phyloP scores from a whole-genome alignment of 345 rosid species.

The Rhizophora mangle region DNA sequence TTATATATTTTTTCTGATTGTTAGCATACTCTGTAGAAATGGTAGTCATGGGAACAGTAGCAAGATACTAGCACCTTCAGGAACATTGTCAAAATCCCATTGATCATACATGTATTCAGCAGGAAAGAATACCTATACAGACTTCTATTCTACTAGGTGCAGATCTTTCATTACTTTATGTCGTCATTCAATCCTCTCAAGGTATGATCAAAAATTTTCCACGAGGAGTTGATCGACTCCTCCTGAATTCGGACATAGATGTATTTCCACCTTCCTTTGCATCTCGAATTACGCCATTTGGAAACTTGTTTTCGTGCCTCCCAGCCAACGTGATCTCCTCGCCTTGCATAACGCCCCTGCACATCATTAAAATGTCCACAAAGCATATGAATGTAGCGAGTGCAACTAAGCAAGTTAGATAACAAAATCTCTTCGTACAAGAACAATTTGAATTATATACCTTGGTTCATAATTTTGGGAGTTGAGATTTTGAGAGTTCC shows the following conservation, averaged over 20 bases:
- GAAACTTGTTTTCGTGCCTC: conserved; percentile 49
- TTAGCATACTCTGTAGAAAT: not conserved
- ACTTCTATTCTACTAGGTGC: not conserved
- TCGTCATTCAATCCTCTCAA: conserved; percentile 28
- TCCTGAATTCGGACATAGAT: conserved; percentile 52
- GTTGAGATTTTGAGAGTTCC: conserved; percentile 47
- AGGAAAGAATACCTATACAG: conserved; percentile 25
- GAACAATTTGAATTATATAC: conserved; percentile 26
- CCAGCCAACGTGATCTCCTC: conserved; percentile 37
- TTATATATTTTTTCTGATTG: no score
- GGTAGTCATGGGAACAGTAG: not conserved
- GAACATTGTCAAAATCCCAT: not conserved
- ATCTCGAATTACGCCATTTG: conserved; percentile 29
- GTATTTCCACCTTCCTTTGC: conserved; percentile 44
- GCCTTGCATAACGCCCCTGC: conserved; percentile 47
- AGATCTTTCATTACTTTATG: conserved; percentile 3
- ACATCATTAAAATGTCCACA: conserved; percentile 2
- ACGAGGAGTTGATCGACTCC: conserved; percentile 73
- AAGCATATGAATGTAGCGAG: not conserved
- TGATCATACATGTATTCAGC: not conserved
- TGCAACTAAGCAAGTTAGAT: not conserved
- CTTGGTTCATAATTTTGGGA: conserved; percentile 60
- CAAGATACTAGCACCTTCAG: not conserved
- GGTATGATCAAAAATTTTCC: conserved; percentile 53
- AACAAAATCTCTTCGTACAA: conserved; percentile 3